Conservation (phyloP, 2,329 filamentous ascomycete species). For the Ceratocystis smalleyi region DNA sequence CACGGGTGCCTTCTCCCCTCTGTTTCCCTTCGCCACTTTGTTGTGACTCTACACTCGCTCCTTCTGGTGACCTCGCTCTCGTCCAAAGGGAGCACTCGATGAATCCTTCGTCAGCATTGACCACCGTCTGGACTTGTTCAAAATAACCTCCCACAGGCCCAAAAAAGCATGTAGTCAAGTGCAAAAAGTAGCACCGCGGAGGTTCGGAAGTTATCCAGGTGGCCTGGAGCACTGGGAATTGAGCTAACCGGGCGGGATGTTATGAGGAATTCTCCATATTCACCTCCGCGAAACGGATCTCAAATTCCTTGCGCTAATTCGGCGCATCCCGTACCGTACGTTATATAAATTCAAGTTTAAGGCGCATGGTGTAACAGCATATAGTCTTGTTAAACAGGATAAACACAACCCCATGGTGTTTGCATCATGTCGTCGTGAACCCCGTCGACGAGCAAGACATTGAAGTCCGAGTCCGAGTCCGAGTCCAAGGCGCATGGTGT, state of each 20-base stretch:
- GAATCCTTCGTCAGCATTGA: background rate
- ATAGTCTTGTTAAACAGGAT: no score
- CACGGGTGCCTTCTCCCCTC: background rate
- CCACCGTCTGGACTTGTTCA: background rate
- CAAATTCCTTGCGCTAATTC: background rate
- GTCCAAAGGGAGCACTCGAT: background rate
- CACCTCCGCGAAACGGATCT: background rate
- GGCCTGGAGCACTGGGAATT: constrained; percentile 18
- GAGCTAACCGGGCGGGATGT: constrained; percentile 39
- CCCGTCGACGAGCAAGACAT: no score
- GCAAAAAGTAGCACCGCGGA: constrained; percentile 10
- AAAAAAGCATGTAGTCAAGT: background rate
- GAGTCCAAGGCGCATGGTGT: no score
- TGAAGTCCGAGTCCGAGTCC: no score
- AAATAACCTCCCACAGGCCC: background rate
- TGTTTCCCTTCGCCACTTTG: background rate
- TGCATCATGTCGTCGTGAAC: no score
- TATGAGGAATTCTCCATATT: background rate
- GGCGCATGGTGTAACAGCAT: no score
- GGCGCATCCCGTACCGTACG: no score
- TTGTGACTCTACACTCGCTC: background rate
- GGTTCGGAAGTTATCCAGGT: constrained; percentile 13
- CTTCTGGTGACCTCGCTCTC: background rate
- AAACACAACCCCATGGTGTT: no score
- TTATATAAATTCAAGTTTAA: no score